These are phyloP conservation scores for Talaromyces rugulosus DNA, from an alignment of 2,329 filamentous ascomycete genomes.

Conservation along the genomic window DNA sequence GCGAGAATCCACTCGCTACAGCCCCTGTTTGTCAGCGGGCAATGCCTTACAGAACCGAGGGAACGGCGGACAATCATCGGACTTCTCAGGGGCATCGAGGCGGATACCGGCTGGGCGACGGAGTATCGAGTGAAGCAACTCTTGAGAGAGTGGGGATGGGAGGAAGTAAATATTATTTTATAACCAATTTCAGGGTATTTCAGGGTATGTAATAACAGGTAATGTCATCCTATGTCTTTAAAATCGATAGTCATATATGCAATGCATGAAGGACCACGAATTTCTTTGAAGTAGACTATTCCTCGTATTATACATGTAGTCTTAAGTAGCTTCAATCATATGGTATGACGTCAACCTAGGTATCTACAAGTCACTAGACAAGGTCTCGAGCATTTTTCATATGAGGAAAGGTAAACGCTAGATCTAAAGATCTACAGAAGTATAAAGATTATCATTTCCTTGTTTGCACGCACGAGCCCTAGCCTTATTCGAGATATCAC, in stretches of 20 bases:
- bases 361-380: no score
- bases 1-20: constrained; percentile 59
- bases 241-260: background rate
- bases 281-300: no score
- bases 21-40: constrained; percentile 59
- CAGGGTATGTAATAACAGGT: background rate
- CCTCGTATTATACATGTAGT: background rate
- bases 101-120: constrained; percentile 62
- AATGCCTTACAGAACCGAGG: constrained; percentile 52
- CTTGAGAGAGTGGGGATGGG: constrained; percentile 35
- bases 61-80: constrained; percentile 55
- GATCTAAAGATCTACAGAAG: no score
- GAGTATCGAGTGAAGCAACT: constrained; percentile 57
- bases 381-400: no score
- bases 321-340: background rate
- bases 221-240: background rate
- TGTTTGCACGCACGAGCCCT: no score
- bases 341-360: no score
- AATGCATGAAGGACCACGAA: no score
- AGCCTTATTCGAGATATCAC: no score
- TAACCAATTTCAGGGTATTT: background rate
- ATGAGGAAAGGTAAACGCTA: no score
- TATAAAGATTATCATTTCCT: no score
- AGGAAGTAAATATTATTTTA: constrained; percentile 10
- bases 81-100: constrained; percentile 56